Conservation (phyloP, 805 yeast genomes). For the Candida silvatica region DNA sequence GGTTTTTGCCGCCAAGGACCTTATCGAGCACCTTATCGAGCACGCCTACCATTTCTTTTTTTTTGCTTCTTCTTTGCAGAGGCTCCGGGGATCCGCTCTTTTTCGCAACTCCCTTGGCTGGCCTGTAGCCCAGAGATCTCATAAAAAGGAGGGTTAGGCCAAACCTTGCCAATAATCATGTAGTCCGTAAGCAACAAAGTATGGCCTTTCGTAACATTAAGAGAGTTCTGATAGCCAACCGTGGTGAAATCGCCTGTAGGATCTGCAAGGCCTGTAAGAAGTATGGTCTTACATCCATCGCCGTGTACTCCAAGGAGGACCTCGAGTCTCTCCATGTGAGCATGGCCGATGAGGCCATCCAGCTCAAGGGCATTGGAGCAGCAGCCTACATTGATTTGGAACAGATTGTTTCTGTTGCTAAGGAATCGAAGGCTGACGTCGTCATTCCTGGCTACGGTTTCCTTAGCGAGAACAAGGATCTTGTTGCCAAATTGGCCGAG, state of each 20-base stretch:
- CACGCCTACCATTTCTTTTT: too few relatives aligned
- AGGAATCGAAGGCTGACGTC: constrained; percentile 24
- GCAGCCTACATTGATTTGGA: constrained; percentile 17
- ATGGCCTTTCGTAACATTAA: constrained; percentile 9
- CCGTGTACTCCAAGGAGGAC: constrained; percentile 19
- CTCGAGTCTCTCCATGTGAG: constrained; percentile 22
- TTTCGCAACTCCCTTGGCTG: too few relatives aligned
- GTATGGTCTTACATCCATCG: constrained; percentile 12
- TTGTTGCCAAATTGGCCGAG: constrained; percentile 11
- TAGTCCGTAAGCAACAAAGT: too few relatives aligned
- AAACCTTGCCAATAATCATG: too few relatives aligned
- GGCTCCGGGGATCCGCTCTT: too few relatives aligned
- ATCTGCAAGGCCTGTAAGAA: constrained; percentile 14
- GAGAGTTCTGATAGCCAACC: constrained; percentile 16
- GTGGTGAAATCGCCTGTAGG: constrained; percentile 21
- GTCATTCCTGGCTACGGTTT: constrained; percentile 34
- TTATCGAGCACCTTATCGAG: too few relatives aligned
- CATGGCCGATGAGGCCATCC: constrained; percentile 17
- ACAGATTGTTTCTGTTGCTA: constrained; percentile 21
- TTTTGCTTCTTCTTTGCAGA: too few relatives aligned
- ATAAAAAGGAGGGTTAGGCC: too few relatives aligned
- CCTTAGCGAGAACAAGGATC: constrained; percentile 24
- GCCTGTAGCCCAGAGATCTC: too few relatives aligned
- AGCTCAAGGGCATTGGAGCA: constrained; percentile 19
- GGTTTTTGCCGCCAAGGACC: too few relatives aligned